Base-by-base conservation (phyloP, 805 yeast genomes). In the Suhomyces canberraensis region DNA sequence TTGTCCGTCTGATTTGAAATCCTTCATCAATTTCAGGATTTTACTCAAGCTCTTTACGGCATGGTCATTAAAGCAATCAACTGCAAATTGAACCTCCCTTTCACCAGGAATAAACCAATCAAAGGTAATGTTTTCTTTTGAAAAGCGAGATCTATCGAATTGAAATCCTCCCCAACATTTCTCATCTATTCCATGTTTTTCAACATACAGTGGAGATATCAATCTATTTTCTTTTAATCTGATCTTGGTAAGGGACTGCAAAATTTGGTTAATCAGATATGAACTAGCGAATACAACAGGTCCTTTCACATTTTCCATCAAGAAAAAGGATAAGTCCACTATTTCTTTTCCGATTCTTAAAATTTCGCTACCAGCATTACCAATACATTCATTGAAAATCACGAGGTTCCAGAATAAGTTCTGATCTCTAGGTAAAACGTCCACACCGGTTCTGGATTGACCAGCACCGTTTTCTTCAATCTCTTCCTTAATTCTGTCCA, bases 401-500 rank as follows among this genome's bases (percentile, higher is more conserved):
- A 81, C 73, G 21, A 86, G 55, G 51, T 81, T 76, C 78, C 95
- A 78, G 20, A 78, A 78, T 7, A 93, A 61, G 14, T 81, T 75
- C 20, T 81, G 82, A 58, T 93, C 98, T 28, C 89, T 72, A n/a
- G 85, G 85, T 18, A 79, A 69, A 17, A 84, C 69, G 20, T 84
- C 90, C 5, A 73, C 65, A 0, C 82, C 77, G 4, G 78, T 73
- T 54, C 96, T 73, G 0, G 80, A 65, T 1, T 75, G 60, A 3
- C 97, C 98, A 0, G 97, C 97, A 3, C 79, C 84, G 45, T 90
- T 84, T 45, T 81, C 86, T 8, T 64, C 64, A 15, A 91, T 69
- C 52, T 91, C 95, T 22, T 72, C 77, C 25, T 69, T 64, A 17
- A 90, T 79, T 35, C 72, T 72, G 4, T 66, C 66, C 32, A 71